Percentiles rank a stretch among this genome's conserved stretches.
Conservation (phyloP, 768 basidiomycete genomes). For the Boletus vinaceobasis region DNA sequence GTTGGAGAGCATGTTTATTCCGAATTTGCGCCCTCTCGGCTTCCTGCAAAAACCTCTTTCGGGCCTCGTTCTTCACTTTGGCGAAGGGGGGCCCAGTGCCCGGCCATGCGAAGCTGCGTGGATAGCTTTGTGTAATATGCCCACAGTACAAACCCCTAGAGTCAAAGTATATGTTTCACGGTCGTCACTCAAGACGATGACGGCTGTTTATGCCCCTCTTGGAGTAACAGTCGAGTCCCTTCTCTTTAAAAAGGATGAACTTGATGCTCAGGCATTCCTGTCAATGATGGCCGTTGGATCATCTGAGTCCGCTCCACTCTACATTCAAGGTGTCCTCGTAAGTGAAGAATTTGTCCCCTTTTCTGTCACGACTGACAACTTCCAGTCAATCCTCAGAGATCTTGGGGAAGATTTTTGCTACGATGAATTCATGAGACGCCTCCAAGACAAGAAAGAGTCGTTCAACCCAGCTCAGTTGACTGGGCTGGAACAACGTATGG, state of each 20-base stretch:
- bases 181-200: conserved; percentile 61
- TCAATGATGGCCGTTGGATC: conserved; percentile 73
- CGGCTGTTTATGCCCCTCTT: conserved; percentile 50
- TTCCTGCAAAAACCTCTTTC: conserved; percentile 49
- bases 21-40: conserved; percentile 48
- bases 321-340: conserved; percentile 67
- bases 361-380: conserved; percentile 7
- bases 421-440: conserved; percentile 42
- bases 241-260: conserved; percentile 52
- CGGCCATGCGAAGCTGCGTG: conserved; percentile 68
- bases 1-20: conserved; percentile 68
- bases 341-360: conserved; percentile 16
- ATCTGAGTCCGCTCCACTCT: conserved; percentile 60
- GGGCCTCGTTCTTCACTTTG: conserved; percentile 67
- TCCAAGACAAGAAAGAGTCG: conserved; percentile 44
- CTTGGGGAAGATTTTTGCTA: conserved; percentile 61
- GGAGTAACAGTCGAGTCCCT: conserved; percentile 57
- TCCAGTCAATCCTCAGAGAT: conserved; percentile 57
- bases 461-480: conserved; percentile 57
- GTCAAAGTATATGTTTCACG: conserved; percentile 56
- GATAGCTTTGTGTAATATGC: conserved; percentile 42
- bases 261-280: conserved; percentile 65
- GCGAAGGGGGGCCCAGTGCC: conserved; percentile 57
- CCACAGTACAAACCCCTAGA: conserved; percentile 27
- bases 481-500: conserved; percentile 61